Percentiles rank a stretch among this genome's conserved stretches.
phyloP scores from a whole-genome alignment of 2,329 filamentous ascomycete genomes.

The Hymenoscyphus linearis region DNA sequence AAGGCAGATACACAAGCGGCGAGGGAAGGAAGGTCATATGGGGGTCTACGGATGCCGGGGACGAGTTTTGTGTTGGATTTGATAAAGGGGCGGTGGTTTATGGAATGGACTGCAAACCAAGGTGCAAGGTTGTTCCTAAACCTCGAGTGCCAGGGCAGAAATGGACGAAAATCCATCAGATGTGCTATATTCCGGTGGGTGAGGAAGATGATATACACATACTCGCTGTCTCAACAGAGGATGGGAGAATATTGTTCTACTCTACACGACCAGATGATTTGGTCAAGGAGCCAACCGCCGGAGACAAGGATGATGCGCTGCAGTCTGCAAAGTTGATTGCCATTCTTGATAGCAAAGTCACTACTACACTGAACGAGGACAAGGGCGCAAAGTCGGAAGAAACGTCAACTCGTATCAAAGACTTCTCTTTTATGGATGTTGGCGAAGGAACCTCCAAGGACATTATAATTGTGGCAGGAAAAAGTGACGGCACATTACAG shows the following conservation, averaged over 20 bases:
- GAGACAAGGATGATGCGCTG: constrained; percentile 42
- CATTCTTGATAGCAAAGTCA: constrained; percentile 70
- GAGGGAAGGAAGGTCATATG: constrained; percentile 81
- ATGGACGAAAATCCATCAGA: constrained; percentile 74
- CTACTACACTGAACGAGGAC: constrained; percentile 36
- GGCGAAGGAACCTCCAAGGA: constrained; percentile 35
- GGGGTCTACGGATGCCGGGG: constrained; percentile 65
- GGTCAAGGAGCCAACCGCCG: constrained; percentile 24
- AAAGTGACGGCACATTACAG: constrained; percentile 81
- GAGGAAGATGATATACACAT: constrained; percentile 48
- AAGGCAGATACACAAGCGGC: constrained; percentile 70
- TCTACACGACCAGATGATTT: constrained; percentile 55
- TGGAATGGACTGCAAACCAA: constrained; percentile 79
- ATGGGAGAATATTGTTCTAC: constrained; percentile 81
- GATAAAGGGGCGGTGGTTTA: constrained; percentile 82
- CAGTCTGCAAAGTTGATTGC: constrained; percentile 62
- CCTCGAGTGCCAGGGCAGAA: constrained; percentile 34
- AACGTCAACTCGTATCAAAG: constrained; percentile 70
- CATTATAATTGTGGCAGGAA: constrained; percentile 63
- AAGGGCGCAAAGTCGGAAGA: constrained; percentile 55
- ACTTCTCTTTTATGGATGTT: constrained; percentile 60
- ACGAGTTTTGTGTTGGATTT: constrained; percentile 86
- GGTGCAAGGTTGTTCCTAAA: constrained; percentile 64
- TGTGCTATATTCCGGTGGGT: constrained; percentile 60
- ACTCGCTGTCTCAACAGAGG: constrained; percentile 79